Conservation (phyloP, 495 filamentous ascomycete genomes). For the Aspergillus olivimuriae region DNA sequence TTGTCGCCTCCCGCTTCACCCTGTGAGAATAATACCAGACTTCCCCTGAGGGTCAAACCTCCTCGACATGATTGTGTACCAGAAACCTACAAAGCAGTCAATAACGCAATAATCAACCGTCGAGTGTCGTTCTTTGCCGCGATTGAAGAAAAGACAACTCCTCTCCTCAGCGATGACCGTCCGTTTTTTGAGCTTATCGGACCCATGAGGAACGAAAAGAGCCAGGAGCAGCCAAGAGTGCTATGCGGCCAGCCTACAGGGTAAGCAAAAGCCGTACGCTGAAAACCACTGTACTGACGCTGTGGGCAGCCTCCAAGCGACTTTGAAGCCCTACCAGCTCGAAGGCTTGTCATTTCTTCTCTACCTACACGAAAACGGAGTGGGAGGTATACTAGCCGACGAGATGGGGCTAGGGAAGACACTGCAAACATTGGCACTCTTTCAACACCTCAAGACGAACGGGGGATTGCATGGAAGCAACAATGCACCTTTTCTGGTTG, state of each 20-base stretch:
- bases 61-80: no score
- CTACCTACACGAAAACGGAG: conserved; percentile 50
- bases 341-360: conserved; percentile 56
- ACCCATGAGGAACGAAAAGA: no score
- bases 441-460: conserved; percentile 43
- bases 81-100: no score
- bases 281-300: background rate
- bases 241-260: background rate
- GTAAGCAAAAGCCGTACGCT: background rate
- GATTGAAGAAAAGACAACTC: no score
- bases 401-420: conserved; percentile 65
- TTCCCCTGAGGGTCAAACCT: no score
- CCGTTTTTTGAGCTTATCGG: no score
- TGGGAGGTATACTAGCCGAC: conserved; percentile 53
- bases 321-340: conserved; percentile 60
- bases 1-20: no score
- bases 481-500: conserved; percentile 49
- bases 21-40: no score
- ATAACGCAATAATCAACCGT: no score
- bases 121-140: no score
- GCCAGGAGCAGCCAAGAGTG: no score
- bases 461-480: conserved; percentile 19
- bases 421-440: conserved; percentile 51
- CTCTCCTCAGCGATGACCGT: no score
- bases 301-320: conserved; percentile 25